A percentile compares a stretch with the other conserved stretches of the same genome.
phyloP scores from a whole-genome alignment of 495 filamentous ascomycete genomes.

The Penicillium manginii region DNA sequence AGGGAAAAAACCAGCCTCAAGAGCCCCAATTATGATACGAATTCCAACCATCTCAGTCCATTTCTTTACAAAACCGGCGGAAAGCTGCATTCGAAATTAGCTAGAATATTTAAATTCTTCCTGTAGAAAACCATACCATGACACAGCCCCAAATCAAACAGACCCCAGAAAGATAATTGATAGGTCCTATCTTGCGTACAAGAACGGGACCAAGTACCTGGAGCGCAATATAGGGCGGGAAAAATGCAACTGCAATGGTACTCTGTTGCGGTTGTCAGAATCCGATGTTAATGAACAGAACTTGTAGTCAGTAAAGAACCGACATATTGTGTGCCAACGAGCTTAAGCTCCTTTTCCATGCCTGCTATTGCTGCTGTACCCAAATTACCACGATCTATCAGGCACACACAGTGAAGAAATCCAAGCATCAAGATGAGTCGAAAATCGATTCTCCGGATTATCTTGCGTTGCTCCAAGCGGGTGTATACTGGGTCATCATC shows the following conservation, averaged over 20 bases:
- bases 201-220: slow-evolving; percentile 24
- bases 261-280: slow-evolving; percentile 17
- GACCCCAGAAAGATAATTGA: slow-evolving; percentile 18
- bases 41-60: slow-evolving; percentile 55
- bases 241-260: slow-evolving; percentile 27
- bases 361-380: slow-evolving; percentile 21
- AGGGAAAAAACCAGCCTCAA: slow-evolving; percentile 64
- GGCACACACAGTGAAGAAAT: slow-evolving; percentile 20
- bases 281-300: too few species aligned
- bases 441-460: slow-evolving; percentile 22
- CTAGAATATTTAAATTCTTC: background rate
- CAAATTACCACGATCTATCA: slow-evolving; percentile 25
- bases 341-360: slow-evolving; percentile 20
- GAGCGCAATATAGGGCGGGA: slow-evolving; percentile 26
- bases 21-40: slow-evolving; percentile 59
- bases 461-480: slow-evolving; percentile 20
- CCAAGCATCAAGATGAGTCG: slow-evolving; percentile 26
- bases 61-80: slow-evolving; percentile 51
- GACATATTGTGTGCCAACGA: slow-evolving; percentile 26
- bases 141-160: slow-evolving; percentile 44
- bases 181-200: slow-evolving; percentile 24
- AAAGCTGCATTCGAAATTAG: background rate
- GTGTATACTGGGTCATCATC: slow-evolving; percentile 21
- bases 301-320: too few species aligned
- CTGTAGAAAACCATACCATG: slow-evolving; percentile 43